Evolutionary conservation across 768 basidiomycete species (phyloP).

Genomic region (Lentinus brumalis): DNA sequence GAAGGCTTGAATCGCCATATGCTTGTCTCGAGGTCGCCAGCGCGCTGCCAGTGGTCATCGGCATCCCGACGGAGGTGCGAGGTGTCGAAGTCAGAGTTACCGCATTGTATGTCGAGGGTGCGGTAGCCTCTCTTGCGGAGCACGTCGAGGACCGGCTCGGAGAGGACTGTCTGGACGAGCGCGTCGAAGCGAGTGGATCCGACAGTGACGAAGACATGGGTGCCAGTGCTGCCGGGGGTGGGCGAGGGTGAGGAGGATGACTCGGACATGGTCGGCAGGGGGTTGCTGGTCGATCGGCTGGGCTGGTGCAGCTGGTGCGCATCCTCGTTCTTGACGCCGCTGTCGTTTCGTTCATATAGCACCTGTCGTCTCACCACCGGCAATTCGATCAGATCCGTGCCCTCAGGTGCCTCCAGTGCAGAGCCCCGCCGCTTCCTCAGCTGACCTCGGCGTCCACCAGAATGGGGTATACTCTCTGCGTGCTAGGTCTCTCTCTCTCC

Average conservation of each 20-base stretch:
- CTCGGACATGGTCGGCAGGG: slow-evolving; percentile 9
- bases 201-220: slow-evolving; percentile 73
- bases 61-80: slow-evolving; percentile 28
- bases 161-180: slow-evolving; percentile 64
- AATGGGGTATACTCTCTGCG: slow-evolving; percentile 94
- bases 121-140: slow-evolving; percentile 59
- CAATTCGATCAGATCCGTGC: neutral
- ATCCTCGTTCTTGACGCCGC: neutral
- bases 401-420: neutral
- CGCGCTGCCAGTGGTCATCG: slow-evolving; percentile 22
- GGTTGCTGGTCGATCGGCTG: neutral
- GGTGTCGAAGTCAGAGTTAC: slow-evolving; percentile 58
- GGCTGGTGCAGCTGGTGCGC: neutral
- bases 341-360: neutral
- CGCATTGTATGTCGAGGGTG: slow-evolving; percentile 74
- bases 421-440: slow-evolving; percentile 7
- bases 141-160: slow-evolving; percentile 55
- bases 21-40: slow-evolving; percentile 47
- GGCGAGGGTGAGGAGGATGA: slow-evolving; percentile 2
- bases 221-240: slow-evolving; percentile 1
- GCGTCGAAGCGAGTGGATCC: slow-evolving; percentile 87
- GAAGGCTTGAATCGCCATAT: slow-evolving; percentile 76
- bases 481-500: slow-evolving; percentile 56
- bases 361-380: neutral
- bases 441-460: slow-evolving; percentile 5